Conservation (phyloP, 1,139 yeast species). For the Yamadazyma triangularis region DNA sequence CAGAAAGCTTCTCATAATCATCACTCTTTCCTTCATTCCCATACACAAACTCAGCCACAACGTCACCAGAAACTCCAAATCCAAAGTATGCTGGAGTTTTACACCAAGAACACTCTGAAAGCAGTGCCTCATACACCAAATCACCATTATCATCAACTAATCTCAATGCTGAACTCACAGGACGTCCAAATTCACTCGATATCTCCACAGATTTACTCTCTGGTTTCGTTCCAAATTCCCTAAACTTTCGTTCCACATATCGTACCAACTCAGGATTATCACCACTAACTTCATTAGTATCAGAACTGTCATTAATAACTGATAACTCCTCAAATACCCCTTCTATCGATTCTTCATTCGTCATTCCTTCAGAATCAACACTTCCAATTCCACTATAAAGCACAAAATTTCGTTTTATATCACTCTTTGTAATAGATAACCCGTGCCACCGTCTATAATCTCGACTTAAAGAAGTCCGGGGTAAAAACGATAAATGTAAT, state of each 20-base stretch:
- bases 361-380: background rate
- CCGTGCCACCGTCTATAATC: slow-evolving; percentile 78
- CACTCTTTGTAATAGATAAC: slow-evolving; percentile 57
- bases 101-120: slow-evolving; percentile 15
- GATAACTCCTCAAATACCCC: slow-evolving; percentile 23
- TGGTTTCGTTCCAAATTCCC: slow-evolving; percentile 24
- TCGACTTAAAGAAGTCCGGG: slow-evolving; percentile 79
- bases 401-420: slow-evolving; percentile 46
- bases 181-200: slow-evolving; percentile 17
- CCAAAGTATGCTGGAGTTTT: slow-evolving; percentile 36
- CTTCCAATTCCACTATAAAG: slow-evolving; percentile 23
- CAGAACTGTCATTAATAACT: slow-evolving; percentile 11
- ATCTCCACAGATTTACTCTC: slow-evolving; percentile 15
- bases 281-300: slow-evolving; percentile 21
- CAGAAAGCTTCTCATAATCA: slow-evolving; percentile 23
- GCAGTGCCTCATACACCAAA: background rate
- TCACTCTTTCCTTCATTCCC: slow-evolving; percentile 27
- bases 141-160: slow-evolving; percentile 20
- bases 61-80: slow-evolving; percentile 26
- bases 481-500: slow-evolving; percentile 71
- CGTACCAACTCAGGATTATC: slow-evolving; percentile 24
- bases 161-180: slow-evolving; percentile 20
- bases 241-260: slow-evolving; percentile 24
- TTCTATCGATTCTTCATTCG: slow-evolving; percentile 25
- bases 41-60: slow-evolving; percentile 22